Base-by-base conservation (phyloP, 2,329 filamentous ascomycete species). In the Claviceps cyperi region DNA sequence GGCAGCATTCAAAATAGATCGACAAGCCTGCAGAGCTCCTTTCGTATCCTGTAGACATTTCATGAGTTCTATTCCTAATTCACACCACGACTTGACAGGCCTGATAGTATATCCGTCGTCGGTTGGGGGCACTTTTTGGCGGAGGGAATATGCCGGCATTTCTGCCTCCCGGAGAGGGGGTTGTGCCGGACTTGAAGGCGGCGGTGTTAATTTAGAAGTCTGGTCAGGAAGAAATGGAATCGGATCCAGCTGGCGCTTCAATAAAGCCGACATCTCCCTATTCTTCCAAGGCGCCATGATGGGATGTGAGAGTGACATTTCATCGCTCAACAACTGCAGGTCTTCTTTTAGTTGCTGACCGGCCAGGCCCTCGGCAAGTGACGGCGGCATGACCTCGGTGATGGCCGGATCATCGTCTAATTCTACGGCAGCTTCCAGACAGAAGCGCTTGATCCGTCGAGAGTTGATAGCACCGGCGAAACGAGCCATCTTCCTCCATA, bases 401-500 rank as follows among this genome's bases (percentile, higher is more conserved):
- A 81, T 67, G 2, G 79, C 71, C 0, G 80, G 80, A 55, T 84
- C 80, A 57, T 84, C 80, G 54, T 84, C 80, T 38, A 83, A 65
- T 61, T 84, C 80, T 35, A 84, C 76, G 5, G 80, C 80, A 35
- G 80, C 77, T 59, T 84, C 80, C 2, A 84, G 65, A 52, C 80
- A 83, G 58, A 77, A 84, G 37, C 80, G 68, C 55, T 73, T 76
- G 24, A 81, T 69, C 13, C 78, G 70, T 0, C 67, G 60, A 54
- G 80, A 82, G 43, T 72, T 74, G 43, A 83, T 62, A 44, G 78
- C 76, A 1, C 74, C 71, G 3, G 74, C 78, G 43, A 83, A 72
- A 3, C 80, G 74, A 0, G 78, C 77, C 2, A 73, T 69, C 47
- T 73, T 72, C 53, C 80, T 70, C 80, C 80, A 84, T 7, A 83